phyloP scores from a whole-genome alignment of 352 stramenopile species.

The Nothophytophthora sp. region DNA sequence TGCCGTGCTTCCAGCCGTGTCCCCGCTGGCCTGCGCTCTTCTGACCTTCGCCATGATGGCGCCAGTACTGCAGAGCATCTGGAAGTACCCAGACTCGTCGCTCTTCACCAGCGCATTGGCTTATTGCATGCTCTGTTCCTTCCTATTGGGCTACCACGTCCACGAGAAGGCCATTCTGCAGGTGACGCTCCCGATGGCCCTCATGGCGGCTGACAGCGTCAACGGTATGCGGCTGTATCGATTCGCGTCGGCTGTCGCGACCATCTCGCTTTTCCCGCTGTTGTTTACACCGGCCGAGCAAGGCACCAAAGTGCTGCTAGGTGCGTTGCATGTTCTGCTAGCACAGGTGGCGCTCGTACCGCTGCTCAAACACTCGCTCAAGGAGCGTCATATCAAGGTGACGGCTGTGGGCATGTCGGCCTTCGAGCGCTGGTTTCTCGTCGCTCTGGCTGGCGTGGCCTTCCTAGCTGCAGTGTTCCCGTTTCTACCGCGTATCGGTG shows the following conservation, averaged over 20 bases:
- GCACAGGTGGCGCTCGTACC: conserved; percentile 65
- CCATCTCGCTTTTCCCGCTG: conserved; percentile 83
- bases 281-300: conserved; percentile 85
- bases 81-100: conserved; percentile 75
- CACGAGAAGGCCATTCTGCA: conserved; percentile 99
- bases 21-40: conserved; percentile 69
- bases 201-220: conserved; percentile 77
- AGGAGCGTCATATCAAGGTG: conserved; percentile 67
- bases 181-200: conserved; percentile 67
- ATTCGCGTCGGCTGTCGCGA: conserved; percentile 66
- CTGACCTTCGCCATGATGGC: conserved; percentile 83
- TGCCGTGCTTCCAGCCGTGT: conserved; percentile 65
- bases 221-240: conserved; percentile 85
- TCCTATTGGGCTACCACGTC: conserved; percentile 98
- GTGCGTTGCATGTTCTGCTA: conserved; percentile 54
- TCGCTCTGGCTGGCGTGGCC: conserved; percentile 33
- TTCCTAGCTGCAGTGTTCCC: conserved; percentile 52
- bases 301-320: conserved; percentile 74
- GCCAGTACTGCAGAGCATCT: conserved; percentile 74
- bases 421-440: conserved; percentile 61
- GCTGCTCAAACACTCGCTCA: conserved; percentile 71
- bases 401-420: conserved; percentile 53
- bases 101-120: conserved; percentile 80
- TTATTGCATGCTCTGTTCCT: conserved; percentile 94
- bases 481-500: conserved; percentile 45